Base-by-base conservation (phyloP, 2,329 filamentous ascomycete genomes). In the Colletotrichum salicis region DNA sequence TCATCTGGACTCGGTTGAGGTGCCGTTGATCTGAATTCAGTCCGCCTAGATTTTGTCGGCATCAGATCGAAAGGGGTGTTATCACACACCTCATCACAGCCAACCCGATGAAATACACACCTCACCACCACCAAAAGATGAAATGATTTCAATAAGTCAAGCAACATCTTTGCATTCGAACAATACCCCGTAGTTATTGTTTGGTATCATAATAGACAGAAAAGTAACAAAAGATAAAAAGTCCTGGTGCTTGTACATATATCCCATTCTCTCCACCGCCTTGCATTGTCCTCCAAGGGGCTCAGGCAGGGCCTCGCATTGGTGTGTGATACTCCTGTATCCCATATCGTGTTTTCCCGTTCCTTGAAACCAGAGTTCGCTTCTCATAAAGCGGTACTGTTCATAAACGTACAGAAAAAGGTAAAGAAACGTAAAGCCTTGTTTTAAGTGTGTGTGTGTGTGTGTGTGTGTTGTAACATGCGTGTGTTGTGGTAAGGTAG, bases 151-250 rank as follows among this genome's bases (percentile, higher is more conserved):
- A n/a, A 48, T 62, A n/a, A 31, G 41, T 27, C 2, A 13, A 33
- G 11, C 5, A 7, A 12, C n/a, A 62, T 52, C 19, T 62, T 51
- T n/a, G 29, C 22, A 48, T 35, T 33, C 45, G 45, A 22, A 24
- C 31, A 51, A 62, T 35, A 52, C n/a, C 59, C 59, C 24, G 22
- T 22, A 22, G 12, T 22, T 52, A 27, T 11, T 62, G 29, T 19
- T 52, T 62, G 59, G 45, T 62, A 62, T 62, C 59, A 27, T 62
- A 24, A 41, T 35, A 62, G 31, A 62, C n/a, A 52, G 15, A 35
- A 15, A 52, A 35, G 37, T 33, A 22, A 27, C 8, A 37, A 52
- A 48, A 48, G n/a, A 13, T 19, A 48, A 22, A 48, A 48, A 22
- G 37, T 41, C 37, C 41, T 7, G 19, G 19, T 48, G 41, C 41